phyloP scores from a whole-genome alignment of 768 basidiomycete genomes.

The Galerina marginata region DNA sequence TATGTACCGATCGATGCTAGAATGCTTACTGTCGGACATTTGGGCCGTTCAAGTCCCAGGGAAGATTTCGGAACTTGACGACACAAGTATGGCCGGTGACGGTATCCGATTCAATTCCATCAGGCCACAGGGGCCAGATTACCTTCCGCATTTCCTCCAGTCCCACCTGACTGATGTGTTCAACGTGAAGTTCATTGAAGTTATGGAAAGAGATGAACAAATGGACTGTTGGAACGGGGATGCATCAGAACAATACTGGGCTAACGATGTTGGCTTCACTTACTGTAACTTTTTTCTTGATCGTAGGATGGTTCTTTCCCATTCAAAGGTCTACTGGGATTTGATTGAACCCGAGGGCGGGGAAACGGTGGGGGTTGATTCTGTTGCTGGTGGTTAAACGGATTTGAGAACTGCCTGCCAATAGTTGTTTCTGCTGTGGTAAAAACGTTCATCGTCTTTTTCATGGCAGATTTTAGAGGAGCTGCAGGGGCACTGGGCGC shows the following conservation, averaged over 20 bases:
- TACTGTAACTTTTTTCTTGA: slow-evolving; percentile 19
- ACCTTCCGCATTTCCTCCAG: slow-evolving; percentile 62
- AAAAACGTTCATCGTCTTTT: slow-evolving; percentile 43
- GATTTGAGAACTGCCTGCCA: slow-evolving; percentile 48
- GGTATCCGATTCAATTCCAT: slow-evolving; percentile 59
- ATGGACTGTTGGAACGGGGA: slow-evolving; percentile 52
- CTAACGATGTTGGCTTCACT: neutral
- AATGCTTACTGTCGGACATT: slow-evolving; percentile 56
- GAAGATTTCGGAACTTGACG: slow-evolving; percentile 67
- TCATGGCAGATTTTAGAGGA: slow-evolving; percentile 63
- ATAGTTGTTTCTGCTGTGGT: slow-evolving; percentile 31
- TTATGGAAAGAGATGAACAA: slow-evolving; percentile 74
- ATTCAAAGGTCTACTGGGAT: slow-evolving; percentile 26
- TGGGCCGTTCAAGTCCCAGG: slow-evolving; percentile 67
- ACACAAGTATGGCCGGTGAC: slow-evolving; percentile 55
- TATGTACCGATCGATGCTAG: neutral
- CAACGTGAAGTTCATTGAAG: slow-evolving; percentile 66
- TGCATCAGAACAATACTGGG: neutral
- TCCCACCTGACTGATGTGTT: slow-evolving; percentile 53
- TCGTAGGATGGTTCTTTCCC: slow-evolving; percentile 19
- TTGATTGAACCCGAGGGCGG: slow-evolving; percentile 36
- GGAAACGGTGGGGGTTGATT: slow-evolving; percentile 19
- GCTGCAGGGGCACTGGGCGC: slow-evolving; percentile 18
- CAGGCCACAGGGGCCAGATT: slow-evolving; percentile 69
- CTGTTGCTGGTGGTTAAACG: slow-evolving; percentile 29